A percentile compares a stretch with the other conserved stretches of the same genome.
These are phyloP conservation scores for Solanum sparsipilum DNA, from an alignment of 257 asterid species.

Conservation along the genomic window DNA sequence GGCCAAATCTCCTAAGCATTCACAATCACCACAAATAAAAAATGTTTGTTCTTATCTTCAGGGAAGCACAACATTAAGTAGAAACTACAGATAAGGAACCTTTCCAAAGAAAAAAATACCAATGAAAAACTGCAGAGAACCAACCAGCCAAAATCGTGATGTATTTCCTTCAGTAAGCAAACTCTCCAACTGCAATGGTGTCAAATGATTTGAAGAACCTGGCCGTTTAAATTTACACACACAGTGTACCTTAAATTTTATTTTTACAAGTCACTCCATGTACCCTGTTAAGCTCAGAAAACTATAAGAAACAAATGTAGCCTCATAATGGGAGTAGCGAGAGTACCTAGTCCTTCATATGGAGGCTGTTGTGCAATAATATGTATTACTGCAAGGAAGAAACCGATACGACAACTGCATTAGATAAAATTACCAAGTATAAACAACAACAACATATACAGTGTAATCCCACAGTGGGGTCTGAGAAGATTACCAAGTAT, in stretches of 20 bases:
- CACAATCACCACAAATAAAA: background rate
- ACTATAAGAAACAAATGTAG: background rate
- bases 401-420: background rate
- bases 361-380: slow-evolving; percentile 71
- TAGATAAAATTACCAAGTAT: background rate
- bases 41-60: background rate
- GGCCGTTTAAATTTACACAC: slow-evolving; percentile 6
- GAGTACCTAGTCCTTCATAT: slow-evolving; percentile 52
- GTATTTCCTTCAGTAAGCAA: slow-evolving; percentile 82
- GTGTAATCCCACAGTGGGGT: background rate
- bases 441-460: background rate
- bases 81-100: slow-evolving; percentile 9
- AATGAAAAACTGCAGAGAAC: slow-evolving; percentile 29
- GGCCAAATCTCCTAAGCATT: background rate
- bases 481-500: background rate
- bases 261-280: background rate
- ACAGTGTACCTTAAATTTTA: background rate
- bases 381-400: slow-evolving; percentile 50
- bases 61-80: background rate
- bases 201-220: slow-evolving; percentile 71
- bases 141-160: slow-evolving; percentile 89
- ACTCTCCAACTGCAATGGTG: slow-evolving; percentile 84
- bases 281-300: background rate
- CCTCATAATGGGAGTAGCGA: background rate
- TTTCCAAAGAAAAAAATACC: background rate